Evolutionary conservation across 2,329 filamentous ascomycete genomes (phyloP).

Genomic region (Cladosporium sp.): DNA sequence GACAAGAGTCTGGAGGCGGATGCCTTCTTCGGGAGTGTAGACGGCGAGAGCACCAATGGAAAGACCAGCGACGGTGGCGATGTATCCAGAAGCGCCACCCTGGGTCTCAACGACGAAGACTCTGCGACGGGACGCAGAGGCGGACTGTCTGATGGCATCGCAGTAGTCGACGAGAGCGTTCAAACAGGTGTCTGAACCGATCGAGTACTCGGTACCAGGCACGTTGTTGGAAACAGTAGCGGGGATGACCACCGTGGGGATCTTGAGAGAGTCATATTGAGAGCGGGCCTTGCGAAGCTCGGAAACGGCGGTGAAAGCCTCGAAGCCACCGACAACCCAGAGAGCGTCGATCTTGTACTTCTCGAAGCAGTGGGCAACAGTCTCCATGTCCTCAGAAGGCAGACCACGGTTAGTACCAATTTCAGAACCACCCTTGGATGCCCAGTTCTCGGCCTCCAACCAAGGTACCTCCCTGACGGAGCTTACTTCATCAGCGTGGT

Average conservation of each 20-base stretch:
- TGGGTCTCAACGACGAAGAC: constrained; percentile 99
- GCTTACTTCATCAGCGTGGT: constrained; percentile 76
- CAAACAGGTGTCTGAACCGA: constrained; percentile 92
- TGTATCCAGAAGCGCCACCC: constrained; percentile 88
- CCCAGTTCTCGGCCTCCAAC: constrained; percentile 94
- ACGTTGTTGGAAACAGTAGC: constrained; percentile 99
- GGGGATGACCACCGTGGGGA: constrained; percentile 84
- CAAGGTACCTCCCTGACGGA: constrained; percentile 83
- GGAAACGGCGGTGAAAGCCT: constrained; percentile 88
- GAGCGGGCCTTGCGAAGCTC: constrained; percentile 78
- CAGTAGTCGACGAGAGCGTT: constrained; percentile 95
- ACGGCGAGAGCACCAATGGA: constrained; percentile 89
- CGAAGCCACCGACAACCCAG: constrained; percentile 86
- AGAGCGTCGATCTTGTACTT: constrained; percentile 86
- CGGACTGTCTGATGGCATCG: constrained; percentile 95
- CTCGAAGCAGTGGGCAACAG: constrained; percentile 76
- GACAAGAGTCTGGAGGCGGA: constrained; percentile 88
- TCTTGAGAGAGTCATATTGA: constrained; percentile 79
- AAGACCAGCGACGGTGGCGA: constrained; percentile 84
- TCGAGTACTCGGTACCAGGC: constrained; percentile 92
- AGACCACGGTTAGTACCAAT: constrained; percentile 96
- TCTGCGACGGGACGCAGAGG: constrained; percentile 83
- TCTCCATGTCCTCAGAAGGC: constrained; percentile 79
- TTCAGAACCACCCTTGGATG: constrained; percentile 92
- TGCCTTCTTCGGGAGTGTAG: constrained; percentile 95